Evolutionary conservation across 331 rosid genomes (phyloP), one percentile per base, ranked within the genome.

Genomic region (Quercus tomentella): DNA sequence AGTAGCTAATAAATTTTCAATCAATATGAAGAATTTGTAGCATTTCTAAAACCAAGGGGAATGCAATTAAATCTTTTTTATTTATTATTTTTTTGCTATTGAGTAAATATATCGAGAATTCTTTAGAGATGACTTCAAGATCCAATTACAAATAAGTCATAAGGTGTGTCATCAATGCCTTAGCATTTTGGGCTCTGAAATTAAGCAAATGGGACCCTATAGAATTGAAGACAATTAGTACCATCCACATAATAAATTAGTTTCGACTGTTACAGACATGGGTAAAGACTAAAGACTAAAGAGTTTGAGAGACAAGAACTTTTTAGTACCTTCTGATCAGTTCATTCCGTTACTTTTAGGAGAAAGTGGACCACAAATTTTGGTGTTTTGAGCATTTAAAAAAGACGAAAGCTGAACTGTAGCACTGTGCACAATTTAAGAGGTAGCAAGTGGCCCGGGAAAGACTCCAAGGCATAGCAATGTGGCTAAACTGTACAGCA

Each of bases 321-420:
- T 66, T 56, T 58, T 61, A 79, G 88, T 76, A 81, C 84, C 84
- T 85, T 81, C 89, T 73, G 81, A 78, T 77, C 84, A 78, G 63
- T 73, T 77, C 63, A 83, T 84, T 84, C 85, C 7, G 20, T 54
- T 79, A 74, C 82, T 72, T 86, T 86, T 57, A 77, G 74, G 56
- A 45, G 85, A 72, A 66, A 71, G 72, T 84, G 88, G 92, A 73
- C 88, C 88, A 79, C 84, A 71, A 9, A 35, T 70, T 45, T 79
- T 73, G 85, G 85, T 79, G 84, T 41, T 79, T 79, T 78, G 69
- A 55, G 71, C 65, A 88, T 77, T 75, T 80, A 56, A 80, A 83
- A 88, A 72, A 77, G 77, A 78, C 41, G 68, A 61, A 30, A 23
- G 73, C 68, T 73, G 26, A 78, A 77, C 76, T 78, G 70, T 71